phyloP scores from a whole-genome alignment of 2,329 filamentous ascomycete genomes.

The Aspergillus clavatus region DNA sequence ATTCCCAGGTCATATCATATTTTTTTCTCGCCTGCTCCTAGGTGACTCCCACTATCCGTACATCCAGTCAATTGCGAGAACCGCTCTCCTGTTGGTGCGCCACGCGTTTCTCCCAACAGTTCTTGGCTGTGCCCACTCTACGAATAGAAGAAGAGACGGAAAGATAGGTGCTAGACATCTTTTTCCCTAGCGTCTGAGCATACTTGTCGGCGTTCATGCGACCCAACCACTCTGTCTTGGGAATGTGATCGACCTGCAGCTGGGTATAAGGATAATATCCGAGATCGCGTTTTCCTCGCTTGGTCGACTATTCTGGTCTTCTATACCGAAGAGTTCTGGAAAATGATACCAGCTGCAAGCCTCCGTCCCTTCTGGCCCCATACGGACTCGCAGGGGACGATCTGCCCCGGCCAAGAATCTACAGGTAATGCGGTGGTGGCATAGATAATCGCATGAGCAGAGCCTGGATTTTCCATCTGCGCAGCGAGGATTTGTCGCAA shows the following conservation, averaged over 20 bases:
- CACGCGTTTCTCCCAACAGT: not conserved
- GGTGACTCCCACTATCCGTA: too few species aligned
- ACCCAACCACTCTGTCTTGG: not conserved
- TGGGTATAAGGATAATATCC: too few species aligned
- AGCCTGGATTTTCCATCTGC: conserved; percentile 7
- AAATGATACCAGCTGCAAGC: conserved; percentile 34
- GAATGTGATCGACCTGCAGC: too few species aligned
- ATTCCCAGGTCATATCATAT: too few species aligned
- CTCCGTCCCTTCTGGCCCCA: conserved; percentile 34
- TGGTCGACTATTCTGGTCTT: conserved; percentile 1
- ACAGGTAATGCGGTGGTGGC: conserved; percentile 23
- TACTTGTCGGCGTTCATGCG: not conserved
- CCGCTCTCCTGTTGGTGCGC: not conserved
- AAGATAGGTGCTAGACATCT: not conserved
- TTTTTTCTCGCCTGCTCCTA: too few species aligned
- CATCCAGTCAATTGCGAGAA: not conserved
- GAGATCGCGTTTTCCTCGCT: too few species aligned
- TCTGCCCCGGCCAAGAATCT: conserved; percentile 28
- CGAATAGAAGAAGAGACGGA: not conserved
- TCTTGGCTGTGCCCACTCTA: not conserved
- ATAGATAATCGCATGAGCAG: conserved; percentile 33
- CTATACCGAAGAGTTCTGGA: conserved; percentile 20
- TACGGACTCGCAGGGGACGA: conserved; percentile 40
- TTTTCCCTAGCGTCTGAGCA: not conserved
- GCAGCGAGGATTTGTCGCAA: conserved; percentile 22